Evolutionary conservation across 805 yeast species (phyloP).

Genomic region (Alloascoidea africana): DNA sequence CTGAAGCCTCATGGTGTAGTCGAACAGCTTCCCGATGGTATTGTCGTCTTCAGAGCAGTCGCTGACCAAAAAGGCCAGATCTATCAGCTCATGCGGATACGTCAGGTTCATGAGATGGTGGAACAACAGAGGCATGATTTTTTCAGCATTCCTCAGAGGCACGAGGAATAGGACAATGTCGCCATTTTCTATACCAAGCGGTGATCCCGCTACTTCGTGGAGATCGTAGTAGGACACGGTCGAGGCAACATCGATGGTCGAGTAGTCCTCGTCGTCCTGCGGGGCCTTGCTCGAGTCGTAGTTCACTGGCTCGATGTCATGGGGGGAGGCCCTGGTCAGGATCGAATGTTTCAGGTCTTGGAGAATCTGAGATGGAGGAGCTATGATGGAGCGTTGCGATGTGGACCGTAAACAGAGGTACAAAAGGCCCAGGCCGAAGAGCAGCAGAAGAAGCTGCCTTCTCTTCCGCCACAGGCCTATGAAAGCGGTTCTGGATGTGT

Average conservation of each 20-base stretch:
- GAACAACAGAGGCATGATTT: slow-evolving; percentile 69
- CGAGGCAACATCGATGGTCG: neutral
- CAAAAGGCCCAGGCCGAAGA: no score
- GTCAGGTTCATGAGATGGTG: slow-evolving; percentile 77
- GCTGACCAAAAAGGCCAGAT: slow-evolving; percentile 65
- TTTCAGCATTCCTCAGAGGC: slow-evolving; percentile 72
- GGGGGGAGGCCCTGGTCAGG: no score
- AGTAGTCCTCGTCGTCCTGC: neutral
- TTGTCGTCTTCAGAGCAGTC: slow-evolving; percentile 59
- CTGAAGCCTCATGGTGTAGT: slow-evolving; percentile 53
- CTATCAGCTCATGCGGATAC: slow-evolving; percentile 67
- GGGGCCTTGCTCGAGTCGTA: neutral
- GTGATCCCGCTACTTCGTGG: neutral
- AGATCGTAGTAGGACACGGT: slow-evolving; percentile 1
- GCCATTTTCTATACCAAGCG: slow-evolving; percentile 40
- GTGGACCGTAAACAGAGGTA: no score
- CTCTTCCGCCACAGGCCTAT: no score
- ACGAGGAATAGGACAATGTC: slow-evolving; percentile 57
- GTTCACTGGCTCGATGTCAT: slow-evolving; percentile 18
- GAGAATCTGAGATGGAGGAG: no score
- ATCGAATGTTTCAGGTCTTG: no score
- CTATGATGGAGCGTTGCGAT: no score
- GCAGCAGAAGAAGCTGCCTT: no score
- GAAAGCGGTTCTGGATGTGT: no score
- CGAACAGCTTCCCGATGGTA: slow-evolving; percentile 50